Conservation (phyloP, 2,329 filamentous ascomycete genomes). For the Trematosphaeria pertusa region DNA sequence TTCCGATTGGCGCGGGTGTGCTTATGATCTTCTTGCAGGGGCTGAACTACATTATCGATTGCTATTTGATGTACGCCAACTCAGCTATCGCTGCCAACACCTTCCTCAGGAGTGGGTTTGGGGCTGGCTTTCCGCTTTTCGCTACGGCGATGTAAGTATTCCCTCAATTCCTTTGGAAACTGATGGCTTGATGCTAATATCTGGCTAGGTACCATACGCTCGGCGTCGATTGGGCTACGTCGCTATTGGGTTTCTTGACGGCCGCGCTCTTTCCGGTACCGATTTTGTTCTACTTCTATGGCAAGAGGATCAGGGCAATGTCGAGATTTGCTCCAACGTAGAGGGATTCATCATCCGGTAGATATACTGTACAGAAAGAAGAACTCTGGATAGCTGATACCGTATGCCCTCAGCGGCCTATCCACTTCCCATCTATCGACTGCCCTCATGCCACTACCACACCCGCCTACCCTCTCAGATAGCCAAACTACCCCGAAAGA, state of each 20-base stretch:
- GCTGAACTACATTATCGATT: slow-evolving; percentile 56
- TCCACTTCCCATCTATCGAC: too few relatives aligned
- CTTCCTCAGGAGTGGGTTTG: slow-evolving; percentile 24
- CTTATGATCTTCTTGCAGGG: slow-evolving; percentile 56
- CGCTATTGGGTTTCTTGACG: slow-evolving; percentile 12
- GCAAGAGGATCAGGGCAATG: slow-evolving; percentile 17
- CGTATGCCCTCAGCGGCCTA: too few relatives aligned
- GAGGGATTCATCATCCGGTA: too few relatives aligned
- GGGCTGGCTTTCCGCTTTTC: slow-evolving; percentile 29
- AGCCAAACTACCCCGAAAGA: too few relatives aligned
- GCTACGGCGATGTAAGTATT: slow-evolving; percentile 19
- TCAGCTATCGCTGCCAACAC: slow-evolving; percentile 32
- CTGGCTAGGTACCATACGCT: slow-evolving; percentile 4
- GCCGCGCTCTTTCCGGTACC: slow-evolving; percentile 25
- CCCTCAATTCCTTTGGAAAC: not conserved
- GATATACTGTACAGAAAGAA: too few relatives aligned
- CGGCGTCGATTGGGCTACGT: slow-evolving; percentile 10
- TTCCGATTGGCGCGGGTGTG: slow-evolving; percentile 52
- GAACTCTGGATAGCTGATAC: too few relatives aligned
- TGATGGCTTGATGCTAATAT: not conserved
- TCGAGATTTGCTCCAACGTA: slow-evolving; percentile 4
- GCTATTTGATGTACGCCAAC: slow-evolving; percentile 49
- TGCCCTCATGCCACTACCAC: too few relatives aligned
- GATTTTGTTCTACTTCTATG: slow-evolving; percentile 29
- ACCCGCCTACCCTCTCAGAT: too few relatives aligned